phyloP scores from a whole-genome alignment of 208 protist species.

The Leptomonas seymouri region DNA sequence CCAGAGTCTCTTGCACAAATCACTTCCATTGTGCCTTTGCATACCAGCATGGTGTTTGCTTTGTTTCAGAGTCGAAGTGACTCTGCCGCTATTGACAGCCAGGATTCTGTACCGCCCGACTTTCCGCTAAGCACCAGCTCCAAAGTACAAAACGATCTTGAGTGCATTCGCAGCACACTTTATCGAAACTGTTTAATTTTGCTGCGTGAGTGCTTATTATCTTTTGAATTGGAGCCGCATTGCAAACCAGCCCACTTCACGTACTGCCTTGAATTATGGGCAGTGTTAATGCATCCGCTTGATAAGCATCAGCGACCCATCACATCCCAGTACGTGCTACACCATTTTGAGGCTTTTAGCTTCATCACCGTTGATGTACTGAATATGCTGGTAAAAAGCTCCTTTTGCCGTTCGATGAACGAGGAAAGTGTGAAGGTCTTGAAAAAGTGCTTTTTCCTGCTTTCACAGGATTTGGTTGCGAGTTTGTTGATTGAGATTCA shows the following conservation, averaged over 20 bases:
- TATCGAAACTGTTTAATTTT: slow-evolving; percentile 68
- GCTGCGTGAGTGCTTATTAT: slow-evolving; percentile 63
- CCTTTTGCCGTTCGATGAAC: slow-evolving; percentile 65
- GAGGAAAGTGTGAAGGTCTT: slow-evolving; percentile 47
- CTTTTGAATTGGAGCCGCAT: slow-evolving; percentile 54
- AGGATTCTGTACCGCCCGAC: slow-evolving; percentile 7
- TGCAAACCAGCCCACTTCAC: slow-evolving; percentile 68
- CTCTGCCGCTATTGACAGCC: slow-evolving; percentile 1
- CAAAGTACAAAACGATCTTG: slow-evolving; percentile 44
- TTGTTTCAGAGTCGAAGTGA: slow-evolving; percentile 16
- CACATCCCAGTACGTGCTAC: slow-evolving; percentile 48
- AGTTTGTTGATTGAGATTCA: slow-evolving; percentile 44
- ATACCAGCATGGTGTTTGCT: slow-evolving; percentile 34
- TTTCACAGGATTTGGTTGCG: slow-evolving; percentile 31
- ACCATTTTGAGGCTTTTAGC: slow-evolving; percentile 75
- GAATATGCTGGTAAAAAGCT: slow-evolving; percentile 62
- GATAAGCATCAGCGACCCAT: slow-evolving; percentile 28
- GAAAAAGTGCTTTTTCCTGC: slow-evolving; percentile 45
- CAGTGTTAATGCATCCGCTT: slow-evolving; percentile 64
- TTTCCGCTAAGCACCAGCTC: slow-evolving; percentile 20
- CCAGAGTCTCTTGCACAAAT: slow-evolving; percentile 23
- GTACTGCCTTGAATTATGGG: slow-evolving; percentile 78
- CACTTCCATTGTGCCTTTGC: slow-evolving; percentile 28
- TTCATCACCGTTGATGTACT: slow-evolving; percentile 66
- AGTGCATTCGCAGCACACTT: slow-evolving; percentile 48